Percentiles rank a stretch among this genome's conserved stretches.
Evolutionary conservation across 768 basidiomycete genomes (phyloP).

Genomic region (Tricholoma sp.): DNA sequence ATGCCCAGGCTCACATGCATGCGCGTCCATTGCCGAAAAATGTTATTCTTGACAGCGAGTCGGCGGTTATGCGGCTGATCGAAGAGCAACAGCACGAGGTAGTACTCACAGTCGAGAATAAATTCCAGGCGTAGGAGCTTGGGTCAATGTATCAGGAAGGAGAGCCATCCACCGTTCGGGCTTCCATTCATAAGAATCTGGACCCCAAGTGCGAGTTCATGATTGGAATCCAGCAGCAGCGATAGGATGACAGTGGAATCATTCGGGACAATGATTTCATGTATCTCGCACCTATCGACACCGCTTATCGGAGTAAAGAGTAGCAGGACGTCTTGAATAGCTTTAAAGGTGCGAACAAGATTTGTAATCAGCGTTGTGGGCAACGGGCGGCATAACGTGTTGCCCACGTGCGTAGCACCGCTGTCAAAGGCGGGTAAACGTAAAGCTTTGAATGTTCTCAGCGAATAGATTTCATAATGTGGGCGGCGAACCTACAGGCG

Average conservation of each 20-base stretch:
- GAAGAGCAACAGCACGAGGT: not conserved
- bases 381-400: not conserved
- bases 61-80: no score
- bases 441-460: no score
- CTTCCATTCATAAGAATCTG: slow-evolving; percentile 43
- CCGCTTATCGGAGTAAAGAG: slow-evolving; percentile 32
- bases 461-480: no score
- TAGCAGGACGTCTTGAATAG: slow-evolving; percentile 35
- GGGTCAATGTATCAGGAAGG: slow-evolving; percentile 28
- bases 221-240: slow-evolving; percentile 28
- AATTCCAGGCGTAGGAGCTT: slow-evolving; percentile 37
- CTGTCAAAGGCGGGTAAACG: no score
- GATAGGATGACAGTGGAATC: slow-evolving; percentile 33
- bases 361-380: no score
- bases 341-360: slow-evolving; percentile 16
- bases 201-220: slow-evolving; percentile 41
- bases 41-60: no score
- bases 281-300: slow-evolving; percentile 28
- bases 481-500: slow-evolving; percentile 33
- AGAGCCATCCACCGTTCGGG: slow-evolving; percentile 44
- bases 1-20: no score
- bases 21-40: no score
- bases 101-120: slow-evolving; percentile 36
- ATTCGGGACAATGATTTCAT: slow-evolving; percentile 32
- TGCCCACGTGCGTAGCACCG: no score